Base-by-base conservation (phyloP, 495 filamentous ascomycete species). In the Neurospora africana region DNA sequence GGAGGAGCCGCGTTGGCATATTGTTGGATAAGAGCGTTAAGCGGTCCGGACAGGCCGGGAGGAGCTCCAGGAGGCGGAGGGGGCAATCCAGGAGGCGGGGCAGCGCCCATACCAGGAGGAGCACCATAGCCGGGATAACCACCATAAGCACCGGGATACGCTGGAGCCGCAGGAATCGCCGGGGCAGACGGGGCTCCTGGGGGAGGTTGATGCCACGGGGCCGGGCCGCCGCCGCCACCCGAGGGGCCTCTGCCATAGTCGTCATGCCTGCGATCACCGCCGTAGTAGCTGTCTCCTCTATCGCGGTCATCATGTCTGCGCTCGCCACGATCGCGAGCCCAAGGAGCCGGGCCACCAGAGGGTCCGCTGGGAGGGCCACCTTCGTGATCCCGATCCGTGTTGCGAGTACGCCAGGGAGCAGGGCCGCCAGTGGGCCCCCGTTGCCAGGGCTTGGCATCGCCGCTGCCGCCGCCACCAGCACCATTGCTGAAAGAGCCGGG, bases 371-470 rank as follows among this genome's bases (percentile, higher is more conserved):
- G 72, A 73, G 78, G 76, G 43, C 76, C 80, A 23, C 76, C 76
- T 68, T 84, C 82, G 58, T 80, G 72, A 65, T 79, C 80, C 71
- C 82, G 81, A 68, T 84, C 82, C 39, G 80, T 81, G 75, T 82
- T 79, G 47, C 83, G 81, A 27, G 77, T 77, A 61, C 84, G 83
- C 91, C 91, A 93, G 21, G 95, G 95, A 76, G 95, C 95, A 73
- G 93, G 88, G 70, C 90, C 93, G 70, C 94, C 93, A 44, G 94
- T 91, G 37, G 93, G 93, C 68, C 92, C 93, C 74, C 91, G 89
- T 81, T 97, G 92, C 95, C 95, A 98, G 35, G 95, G 95, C 80
- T 94, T 94, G 61, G 84, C 84, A 76, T 88, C 86, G 67, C 80
- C 80, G 73, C 84, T 83, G 37, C 78, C 70, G 37, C 74, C 75